Evolutionary conservation across 352 stramenopile genomes (phyloP), one percentile per base, ranked within the genome.

Genomic region (Pythium brachiatum): DNA sequence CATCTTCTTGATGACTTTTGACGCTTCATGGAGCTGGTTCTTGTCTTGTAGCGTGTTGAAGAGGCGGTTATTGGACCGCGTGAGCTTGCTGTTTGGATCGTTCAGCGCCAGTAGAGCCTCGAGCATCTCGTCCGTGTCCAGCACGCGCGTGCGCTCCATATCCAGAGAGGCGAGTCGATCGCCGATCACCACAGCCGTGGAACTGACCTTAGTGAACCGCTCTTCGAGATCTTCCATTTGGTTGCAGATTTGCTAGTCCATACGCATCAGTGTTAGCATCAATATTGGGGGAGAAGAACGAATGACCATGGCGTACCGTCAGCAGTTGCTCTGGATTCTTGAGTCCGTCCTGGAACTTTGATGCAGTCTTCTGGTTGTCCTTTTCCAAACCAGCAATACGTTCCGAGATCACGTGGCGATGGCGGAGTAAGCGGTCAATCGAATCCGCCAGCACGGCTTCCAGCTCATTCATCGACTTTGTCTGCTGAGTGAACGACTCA

Each of bases 171-270:
- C 73, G 9, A 94, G 58, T n/a, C 71, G 72, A 52, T 92, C 82
- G 29, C 84, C 84, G 43, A 94, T 88, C 11, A 84, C 67, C 20
- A 94, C 76, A 8, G 84, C 84, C 0, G 84, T 86, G n/a, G 83
- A 89, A 52, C 84, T 94, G 56, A 94, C 82, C 75, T 94, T 94
- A 18, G 82, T 88, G 60, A 94, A 94, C 43, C 84, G 80, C 66
- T 94, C 83, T 67, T 94, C 84, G 26, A 94, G 62, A 53, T 92
- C 84, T 54, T 92, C 84, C 81, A 94, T 89, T 58, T 91, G 79
- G 18, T 67, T 69, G 58, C 79, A 90, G 27, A 93, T 87, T 80
- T 93, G 62, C 15, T 69, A 62, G 1, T 13, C 59, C 3, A 52
- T 55, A 36, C 2, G 39, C 9, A 21, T 7, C 11, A 31, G 21